phyloP scores from a whole-genome alignment of 345 rosid genomes.

The Citrus mangshanensis region DNA sequence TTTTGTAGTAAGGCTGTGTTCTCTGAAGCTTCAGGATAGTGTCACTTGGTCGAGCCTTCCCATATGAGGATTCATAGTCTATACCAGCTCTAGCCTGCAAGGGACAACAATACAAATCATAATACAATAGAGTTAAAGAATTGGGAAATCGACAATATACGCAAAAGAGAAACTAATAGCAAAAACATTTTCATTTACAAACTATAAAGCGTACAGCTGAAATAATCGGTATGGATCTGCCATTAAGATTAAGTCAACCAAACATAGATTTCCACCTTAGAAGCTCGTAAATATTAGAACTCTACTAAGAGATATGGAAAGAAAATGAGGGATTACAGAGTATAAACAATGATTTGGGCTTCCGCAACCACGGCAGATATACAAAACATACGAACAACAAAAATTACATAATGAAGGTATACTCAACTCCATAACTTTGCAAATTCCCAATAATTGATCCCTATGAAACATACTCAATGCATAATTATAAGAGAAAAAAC shows the following conservation, averaged over 20 bases:
- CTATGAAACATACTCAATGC: not conserved
- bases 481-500: not conserved
- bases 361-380: not conserved
- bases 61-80: constrained; percentile 94
- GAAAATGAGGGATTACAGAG: not conserved
- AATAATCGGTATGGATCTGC: constrained; percentile 1
- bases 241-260: not conserved
- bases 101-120: not conserved
- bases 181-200: too few relatives aligned
- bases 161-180: not conserved
- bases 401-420: not conserved
- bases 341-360: not conserved
- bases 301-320: not conserved
- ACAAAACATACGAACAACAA: not conserved
- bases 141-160: not conserved
- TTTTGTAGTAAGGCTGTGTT: constrained; percentile 85
- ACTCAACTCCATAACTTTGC: not conserved
- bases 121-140: not conserved
- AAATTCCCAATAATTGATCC: not conserved
- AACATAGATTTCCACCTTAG: not conserved
- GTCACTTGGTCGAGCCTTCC: constrained; percentile 81
- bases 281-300: not conserved
- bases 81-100: constrained; percentile 91
- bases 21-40: constrained; percentile 93
- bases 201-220: not conserved